These are phyloP conservation scores for Keqinozyma sinolaborantium DNA, from an alignment of 1,139 yeast genomes.

Conservation along the genomic window DNA sequence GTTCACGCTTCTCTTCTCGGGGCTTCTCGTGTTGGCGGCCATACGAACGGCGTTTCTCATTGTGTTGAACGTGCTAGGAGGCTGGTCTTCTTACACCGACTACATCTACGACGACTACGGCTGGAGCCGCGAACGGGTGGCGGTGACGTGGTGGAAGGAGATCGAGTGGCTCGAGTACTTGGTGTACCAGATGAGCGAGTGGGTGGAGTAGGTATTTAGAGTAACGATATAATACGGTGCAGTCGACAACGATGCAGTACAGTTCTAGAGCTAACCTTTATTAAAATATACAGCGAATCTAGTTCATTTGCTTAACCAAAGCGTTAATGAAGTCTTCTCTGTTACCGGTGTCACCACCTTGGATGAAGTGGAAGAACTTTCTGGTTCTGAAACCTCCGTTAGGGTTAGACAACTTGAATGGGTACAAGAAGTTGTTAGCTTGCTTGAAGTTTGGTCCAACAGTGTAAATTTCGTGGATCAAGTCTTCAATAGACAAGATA, in stretches of 20 bases:
- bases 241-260: no score
- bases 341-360: slow-evolving; percentile 99
- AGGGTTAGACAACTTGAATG: slow-evolving; percentile 99
- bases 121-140: slow-evolving; percentile 4
- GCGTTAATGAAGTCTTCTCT: slow-evolving; percentile 98
- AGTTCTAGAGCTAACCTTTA: slow-evolving; percentile 3
- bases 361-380: slow-evolving; percentile 99
- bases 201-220: slow-evolving; percentile 7
- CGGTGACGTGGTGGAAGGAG: slow-evolving; percentile 33
- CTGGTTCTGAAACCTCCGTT: slow-evolving; percentile 99
- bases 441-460: slow-evolving; percentile 99
- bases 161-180: slow-evolving; percentile 29
- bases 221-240: neutral
- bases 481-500: slow-evolving; percentile 92
- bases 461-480: slow-evolving; percentile 97
- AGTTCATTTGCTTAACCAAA: slow-evolving; percentile 96
- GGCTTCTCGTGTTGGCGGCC: slow-evolving; percentile 13
- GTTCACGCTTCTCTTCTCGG: slow-evolving; percentile 19
- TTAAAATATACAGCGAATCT: slow-evolving; percentile 21
- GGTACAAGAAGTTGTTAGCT: slow-evolving; percentile 99
- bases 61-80: slow-evolving; percentile 12
- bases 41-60: slow-evolving; percentile 13
- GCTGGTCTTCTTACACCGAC: neutral
- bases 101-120: slow-evolving; percentile 23
- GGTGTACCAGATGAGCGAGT: slow-evolving; percentile 21